phyloP scores from a whole-genome alignment of 306 rosid species.

The Vicia villosa region DNA sequence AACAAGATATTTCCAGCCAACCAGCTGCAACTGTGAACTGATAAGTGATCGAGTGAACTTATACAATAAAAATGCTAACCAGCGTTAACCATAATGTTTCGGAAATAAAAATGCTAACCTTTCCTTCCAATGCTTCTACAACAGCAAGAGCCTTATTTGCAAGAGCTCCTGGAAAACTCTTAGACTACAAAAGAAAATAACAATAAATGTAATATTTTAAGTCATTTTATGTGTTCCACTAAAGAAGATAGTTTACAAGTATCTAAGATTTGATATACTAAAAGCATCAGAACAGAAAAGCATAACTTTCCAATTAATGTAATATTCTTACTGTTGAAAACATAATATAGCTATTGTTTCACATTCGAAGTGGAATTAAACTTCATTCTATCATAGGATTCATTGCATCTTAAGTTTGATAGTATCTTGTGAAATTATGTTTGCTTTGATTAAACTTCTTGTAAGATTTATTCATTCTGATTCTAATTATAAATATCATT shows the following conservation, averaged over 20 bases:
- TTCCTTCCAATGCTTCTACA: constrained; percentile 94
- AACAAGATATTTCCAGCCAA: constrained; percentile 13
- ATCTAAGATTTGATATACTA: constrained; percentile 16
- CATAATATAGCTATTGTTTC: neutral
- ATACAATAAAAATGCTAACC: neutral
- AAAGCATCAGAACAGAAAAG: constrained; percentile 2
- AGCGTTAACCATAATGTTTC: constrained; percentile 27
- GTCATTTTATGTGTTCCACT: constrained; percentile 28
- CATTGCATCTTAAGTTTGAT: neutral
- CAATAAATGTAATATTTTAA: constrained; percentile 24
- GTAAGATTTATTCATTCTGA: neutral
- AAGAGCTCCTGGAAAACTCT: constrained; percentile 76
- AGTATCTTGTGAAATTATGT: neutral
- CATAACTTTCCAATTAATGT: constrained; percentile 23
- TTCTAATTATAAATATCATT: neutral
- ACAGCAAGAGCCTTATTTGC: constrained; percentile 65
- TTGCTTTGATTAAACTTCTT: neutral
- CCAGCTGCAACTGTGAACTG: constrained; percentile 22
- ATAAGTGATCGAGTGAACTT: neutral
- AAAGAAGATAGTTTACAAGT: constrained; percentile 31
- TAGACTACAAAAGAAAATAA: constrained; percentile 56
- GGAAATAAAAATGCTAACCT: constrained; percentile 56
- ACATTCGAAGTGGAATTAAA: neutral
- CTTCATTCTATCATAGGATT: neutral
- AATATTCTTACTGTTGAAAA: constrained; percentile 8